Conservation (phyloP, 768 basidiomycete species). For the Crucibulum laeve region DNA sequence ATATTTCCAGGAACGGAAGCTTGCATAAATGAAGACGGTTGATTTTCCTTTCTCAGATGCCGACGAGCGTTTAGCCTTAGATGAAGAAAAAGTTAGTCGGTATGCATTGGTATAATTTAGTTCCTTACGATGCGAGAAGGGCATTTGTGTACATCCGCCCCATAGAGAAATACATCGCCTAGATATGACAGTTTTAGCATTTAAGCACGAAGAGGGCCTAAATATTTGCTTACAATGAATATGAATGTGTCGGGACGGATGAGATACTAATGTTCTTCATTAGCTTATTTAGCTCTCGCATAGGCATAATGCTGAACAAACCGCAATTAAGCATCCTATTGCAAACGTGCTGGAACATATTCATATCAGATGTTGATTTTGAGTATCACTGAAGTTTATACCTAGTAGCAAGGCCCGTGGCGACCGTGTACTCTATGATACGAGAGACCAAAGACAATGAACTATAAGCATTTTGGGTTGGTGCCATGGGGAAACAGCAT, state of each 20-base stretch:
- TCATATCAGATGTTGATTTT: background rate
- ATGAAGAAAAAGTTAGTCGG: no score
- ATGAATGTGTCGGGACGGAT: background rate
- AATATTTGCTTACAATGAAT: background rate
- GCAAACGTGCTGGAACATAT: background rate
- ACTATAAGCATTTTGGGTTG: background rate
- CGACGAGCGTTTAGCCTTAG: no score
- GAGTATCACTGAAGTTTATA: background rate
- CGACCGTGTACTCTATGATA: background rate
- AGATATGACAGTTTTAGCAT: background rate
- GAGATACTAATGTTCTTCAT: background rate
- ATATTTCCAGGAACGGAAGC: no score
- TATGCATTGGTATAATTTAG: no score
- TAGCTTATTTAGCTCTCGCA: background rate
- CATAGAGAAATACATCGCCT: background rate
- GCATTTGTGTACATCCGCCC: conserved; percentile 1
- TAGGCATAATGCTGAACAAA: background rate
- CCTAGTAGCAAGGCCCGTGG: background rate
- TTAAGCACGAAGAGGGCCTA: background rate
- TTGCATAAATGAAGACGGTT: no score
- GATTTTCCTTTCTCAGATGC: no score
- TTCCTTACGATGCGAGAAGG: conserved; percentile 2
- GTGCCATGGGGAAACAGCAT: background rate
- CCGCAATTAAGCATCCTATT: background rate
- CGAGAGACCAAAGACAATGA: background rate